Evolutionary conservation across 202 grass and related monocot species (phyloP), one percentile per base, ranked within the genome.

Genomic region (Saccharum hybrid): DNA sequence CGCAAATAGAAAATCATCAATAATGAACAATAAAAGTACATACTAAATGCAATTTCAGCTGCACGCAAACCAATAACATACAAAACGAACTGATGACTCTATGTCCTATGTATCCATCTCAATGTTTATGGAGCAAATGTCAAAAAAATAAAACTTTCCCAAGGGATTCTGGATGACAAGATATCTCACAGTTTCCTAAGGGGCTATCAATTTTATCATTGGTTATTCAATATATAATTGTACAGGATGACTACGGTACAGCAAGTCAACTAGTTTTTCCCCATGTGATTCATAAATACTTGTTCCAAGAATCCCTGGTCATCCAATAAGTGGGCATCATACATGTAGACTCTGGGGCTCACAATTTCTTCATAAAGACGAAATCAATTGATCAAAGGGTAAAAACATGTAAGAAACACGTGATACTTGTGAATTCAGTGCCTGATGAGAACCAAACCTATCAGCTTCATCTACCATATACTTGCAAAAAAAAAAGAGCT

Each of bases 1-100:
- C 37, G 82, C 86, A 75, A 46, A 83, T 81, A 81, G 15, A 81
- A 64, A 85, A 42, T 52, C 41, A 54, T 75, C 18, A 86, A 66
- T 22, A 82, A 41, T 36, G 72, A 79, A 90, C 30, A 64, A 63
- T 54, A 63, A 31, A 83, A 83, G 2, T 22, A 26, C 5, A 71
- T 49, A 72, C 78, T 49, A 40, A 21, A 67, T 51, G 70, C 49
- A 51, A 31, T 52, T 59, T 21, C 28, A 30, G 38, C 36, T 72
- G 13, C 72, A 82, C 43, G 72, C 22, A 84, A 45, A 33, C 60
- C 52, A 72, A 2, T 77, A 72, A 36, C 0, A 1, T 36, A 48
- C 46, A 66, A 39, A 72, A 82, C 28, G 5, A 75, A 43, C 23
- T 43, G 37, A 64, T 68, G 63, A 68, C 56, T 57, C n/a, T 21